Evolutionary conservation across 306 rosid genomes (phyloP).

Genomic region (Pterocarpus macrocarpus): DNA sequence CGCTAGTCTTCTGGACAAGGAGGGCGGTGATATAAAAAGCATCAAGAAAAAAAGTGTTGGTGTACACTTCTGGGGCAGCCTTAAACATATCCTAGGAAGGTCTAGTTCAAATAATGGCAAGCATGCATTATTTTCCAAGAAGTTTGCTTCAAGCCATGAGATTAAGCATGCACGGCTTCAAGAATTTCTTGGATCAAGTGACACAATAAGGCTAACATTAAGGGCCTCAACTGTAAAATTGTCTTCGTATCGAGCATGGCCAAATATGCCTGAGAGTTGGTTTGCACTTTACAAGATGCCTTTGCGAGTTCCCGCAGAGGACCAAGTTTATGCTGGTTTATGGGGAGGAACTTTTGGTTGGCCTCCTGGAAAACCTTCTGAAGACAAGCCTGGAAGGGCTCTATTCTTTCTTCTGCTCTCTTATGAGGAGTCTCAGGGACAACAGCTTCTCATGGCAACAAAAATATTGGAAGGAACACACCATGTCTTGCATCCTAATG

Average conservation of each 20-base stretch:
- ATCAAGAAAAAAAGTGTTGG: slow-evolving; percentile 55
- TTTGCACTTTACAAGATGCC: slow-evolving; percentile 88
- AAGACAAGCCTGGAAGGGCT: slow-evolving; percentile 83
- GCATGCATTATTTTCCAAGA: slow-evolving; percentile 49
- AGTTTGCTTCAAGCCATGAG: slow-evolving; percentile 55
- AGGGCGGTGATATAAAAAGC: slow-evolving; percentile 37
- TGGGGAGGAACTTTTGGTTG: slow-evolving; percentile 95
- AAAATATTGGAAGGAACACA: slow-evolving; percentile 87
- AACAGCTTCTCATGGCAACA: slow-evolving; percentile 71
- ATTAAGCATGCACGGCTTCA: slow-evolving; percentile 65
- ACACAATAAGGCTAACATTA: slow-evolving; percentile 63
- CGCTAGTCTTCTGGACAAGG: slow-evolving; percentile 42
- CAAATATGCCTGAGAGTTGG: slow-evolving; percentile 83
- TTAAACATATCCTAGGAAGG: slow-evolving; percentile 69
- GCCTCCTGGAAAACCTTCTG: slow-evolving; percentile 84
- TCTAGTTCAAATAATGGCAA: slow-evolving; percentile 55
- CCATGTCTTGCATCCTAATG: slow-evolving; percentile 87
- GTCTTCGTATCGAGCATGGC: slow-evolving; percentile 86
- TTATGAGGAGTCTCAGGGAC: slow-evolving; percentile 71
- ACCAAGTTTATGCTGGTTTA: slow-evolving; percentile 76
- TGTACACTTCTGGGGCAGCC: slow-evolving; percentile 64
- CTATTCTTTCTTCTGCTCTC: slow-evolving; percentile 80
- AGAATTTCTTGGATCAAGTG: slow-evolving; percentile 69
- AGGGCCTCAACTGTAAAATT: slow-evolving; percentile 65
- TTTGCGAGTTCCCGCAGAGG: slow-evolving; percentile 56